Conservation (phyloP, 768 basidiomycete species). For the Sporobolomyces roseus region DNA sequence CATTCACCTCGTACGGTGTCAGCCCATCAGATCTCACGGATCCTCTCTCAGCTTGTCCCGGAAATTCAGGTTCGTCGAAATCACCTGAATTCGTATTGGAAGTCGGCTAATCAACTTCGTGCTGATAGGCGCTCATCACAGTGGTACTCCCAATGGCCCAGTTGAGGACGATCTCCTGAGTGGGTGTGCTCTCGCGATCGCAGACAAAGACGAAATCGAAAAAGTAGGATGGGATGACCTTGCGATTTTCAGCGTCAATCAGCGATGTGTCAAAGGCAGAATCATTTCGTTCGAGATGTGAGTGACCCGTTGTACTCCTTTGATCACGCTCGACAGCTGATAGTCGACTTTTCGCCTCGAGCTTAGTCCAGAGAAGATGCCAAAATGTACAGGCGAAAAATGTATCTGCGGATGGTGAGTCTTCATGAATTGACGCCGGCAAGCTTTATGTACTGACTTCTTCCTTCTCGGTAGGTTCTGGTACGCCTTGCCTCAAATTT, state of each 20-base stretch:
- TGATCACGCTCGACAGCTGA: no score
- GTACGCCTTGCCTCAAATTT: no score
- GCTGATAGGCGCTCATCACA: conserved; percentile 40
- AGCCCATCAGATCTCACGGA: conserved; percentile 12
- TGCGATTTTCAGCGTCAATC: conserved; percentile 44
- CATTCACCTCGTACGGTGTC: conserved; percentile 39
- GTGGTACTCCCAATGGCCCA: conserved; percentile 33
- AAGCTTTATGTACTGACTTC: no score
- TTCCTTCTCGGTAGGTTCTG: no score
- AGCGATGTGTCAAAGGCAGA: conserved; percentile 43
- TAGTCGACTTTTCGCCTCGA: neutral
- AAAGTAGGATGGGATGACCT: conserved; percentile 38
- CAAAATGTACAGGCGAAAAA: conserved; percentile 42
- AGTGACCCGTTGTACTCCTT: neutral
- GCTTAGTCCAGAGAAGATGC: conserved; percentile 42
- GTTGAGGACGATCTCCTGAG: conserved; percentile 32
- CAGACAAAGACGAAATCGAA: conserved; percentile 36
- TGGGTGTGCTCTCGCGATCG: conserved; percentile 46
- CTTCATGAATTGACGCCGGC: no score
- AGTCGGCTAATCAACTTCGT: no score
- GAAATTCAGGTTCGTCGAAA: conserved; percentile 37
- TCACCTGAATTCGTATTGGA: neutral
- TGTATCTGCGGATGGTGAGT: conserved; percentile 45
- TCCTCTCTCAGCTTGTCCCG: conserved; percentile 37
- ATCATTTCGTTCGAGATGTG: conserved; percentile 39